Evolutionary conservation across 352 stramenopile genomes (phyloP).

Genomic region (Thraustochytrium striatum): DNA sequence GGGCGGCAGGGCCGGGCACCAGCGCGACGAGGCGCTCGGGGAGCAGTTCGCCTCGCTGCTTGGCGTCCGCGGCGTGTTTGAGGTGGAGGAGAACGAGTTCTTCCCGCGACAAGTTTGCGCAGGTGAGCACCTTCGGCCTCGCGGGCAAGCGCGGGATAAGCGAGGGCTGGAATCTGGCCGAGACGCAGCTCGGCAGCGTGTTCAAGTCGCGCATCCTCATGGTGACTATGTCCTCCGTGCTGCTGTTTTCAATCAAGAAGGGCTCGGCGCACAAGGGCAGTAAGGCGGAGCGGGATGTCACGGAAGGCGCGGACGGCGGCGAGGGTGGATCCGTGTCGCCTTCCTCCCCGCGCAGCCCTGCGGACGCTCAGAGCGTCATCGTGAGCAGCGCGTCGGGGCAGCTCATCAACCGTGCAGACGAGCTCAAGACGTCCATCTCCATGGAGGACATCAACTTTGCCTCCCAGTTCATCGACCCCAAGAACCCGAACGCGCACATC

Average conservation of each 20-base stretch:
- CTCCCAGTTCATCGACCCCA: slow-evolving; percentile 21
- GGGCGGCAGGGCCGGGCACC: no score
- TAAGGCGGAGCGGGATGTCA: background rate
- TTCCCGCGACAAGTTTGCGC: slow-evolving; percentile 38
- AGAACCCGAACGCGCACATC: background rate
- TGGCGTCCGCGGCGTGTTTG: slow-evolving; percentile 9
- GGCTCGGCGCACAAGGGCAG: background rate
- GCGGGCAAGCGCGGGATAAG: slow-evolving; percentile 22
- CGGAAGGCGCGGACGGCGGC: background rate
- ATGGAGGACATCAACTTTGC: slow-evolving; percentile 25
- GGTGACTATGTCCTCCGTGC: slow-evolving; percentile 42
- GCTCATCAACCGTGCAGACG: slow-evolving; percentile 2
- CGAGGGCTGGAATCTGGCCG: slow-evolving; percentile 25
- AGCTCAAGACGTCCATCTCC: slow-evolving; percentile 30
- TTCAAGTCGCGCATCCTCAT: slow-evolving; percentile 42
- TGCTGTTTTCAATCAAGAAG: slow-evolving; percentile 26
- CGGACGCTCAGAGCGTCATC: background rate
- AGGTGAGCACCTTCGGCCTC: slow-evolving; percentile 26
- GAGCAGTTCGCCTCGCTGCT: slow-evolving; percentile 6
- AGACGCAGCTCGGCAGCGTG: slow-evolving; percentile 31
- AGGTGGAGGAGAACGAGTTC: slow-evolving; percentile 45
- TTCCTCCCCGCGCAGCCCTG: background rate
- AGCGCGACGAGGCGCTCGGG: slow-evolving; percentile 4
- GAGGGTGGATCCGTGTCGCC: background rate
- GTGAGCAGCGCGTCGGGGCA: background rate